Base-by-base conservation (phyloP, 1,139 yeast species). In the Keqinozyma sinolaborantium region DNA sequence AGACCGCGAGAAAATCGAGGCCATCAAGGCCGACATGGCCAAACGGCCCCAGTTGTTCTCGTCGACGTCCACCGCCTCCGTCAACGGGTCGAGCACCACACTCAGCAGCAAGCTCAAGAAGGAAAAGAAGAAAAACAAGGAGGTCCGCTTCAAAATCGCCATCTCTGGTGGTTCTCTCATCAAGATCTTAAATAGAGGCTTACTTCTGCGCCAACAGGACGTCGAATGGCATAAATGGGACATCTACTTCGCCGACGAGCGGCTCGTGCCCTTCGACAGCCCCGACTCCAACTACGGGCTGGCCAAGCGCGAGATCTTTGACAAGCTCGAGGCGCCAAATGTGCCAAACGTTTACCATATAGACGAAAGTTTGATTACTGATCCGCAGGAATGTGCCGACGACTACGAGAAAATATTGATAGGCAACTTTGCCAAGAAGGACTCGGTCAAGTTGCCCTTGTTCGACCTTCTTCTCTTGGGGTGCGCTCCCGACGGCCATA, bases 401-500 rank as follows among this genome's bases (percentile, higher is more conserved):
- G 76, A 70, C 39, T 92, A 92, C 58, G 98, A 92, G 53, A 86
- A 88, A 60, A 70, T 78, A 15, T 70, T 92, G 38, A 84, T 92
- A 41, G 77, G 74, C 50, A 94, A 92, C 32, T 92, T 92, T 64
- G 98, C 98, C n/a, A 86, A 84, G 37, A 90, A 92, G 55, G 97
- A 90, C 57, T 83, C 95, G 12, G 97, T 92, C 38, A 88, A 90
- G 59, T 71, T 90, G 41, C 98, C 98, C 36, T 80, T 86, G 78
- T 92, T 92, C 64, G 98, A 92, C 58, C 64, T 92, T 39, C 73
- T 92, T 42, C 66, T 92, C 42, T 70, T 92, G 40, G 98, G 98
- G 14, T 90, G 97, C 69, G 98, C 98, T 0, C 98, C 98, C 3
- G 98, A 92, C 57, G 98, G 98, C 16, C 98, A 92, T 56, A 86